These are phyloP conservation scores for Scheffersomyces cryptocercus DNA, from an alignment of 1,139 yeast species.

Conservation along the genomic window DNA sequence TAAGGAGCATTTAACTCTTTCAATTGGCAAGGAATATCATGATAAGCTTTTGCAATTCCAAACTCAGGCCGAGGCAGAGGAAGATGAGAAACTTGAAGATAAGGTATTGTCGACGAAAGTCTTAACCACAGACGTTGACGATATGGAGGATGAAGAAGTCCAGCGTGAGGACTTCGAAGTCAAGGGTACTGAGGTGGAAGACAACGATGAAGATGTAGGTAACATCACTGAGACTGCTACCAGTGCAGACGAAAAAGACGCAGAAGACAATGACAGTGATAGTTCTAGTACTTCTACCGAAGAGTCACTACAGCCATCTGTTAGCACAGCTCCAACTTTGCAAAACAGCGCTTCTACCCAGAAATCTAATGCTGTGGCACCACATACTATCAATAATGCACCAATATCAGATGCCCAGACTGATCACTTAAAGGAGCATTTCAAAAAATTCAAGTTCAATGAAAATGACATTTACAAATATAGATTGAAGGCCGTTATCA, in stretches of 20 bases:
- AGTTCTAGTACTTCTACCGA: constrained; percentile 13
- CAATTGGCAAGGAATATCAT: constrained; percentile 47
- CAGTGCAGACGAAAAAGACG: constrained; percentile 19
- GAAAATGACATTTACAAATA: constrained; percentile 54
- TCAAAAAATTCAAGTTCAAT: constrained; percentile 42
- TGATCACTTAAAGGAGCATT: constrained; percentile 38
- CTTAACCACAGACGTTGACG: constrained; percentile 44
- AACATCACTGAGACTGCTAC: constrained; percentile 20
- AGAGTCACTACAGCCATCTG: constrained; percentile 14
- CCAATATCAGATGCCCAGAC: constrained; percentile 45
- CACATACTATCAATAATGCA: constrained; percentile 37
- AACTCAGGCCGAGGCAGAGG: constrained; percentile 17
- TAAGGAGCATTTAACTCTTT: constrained; percentile 56
- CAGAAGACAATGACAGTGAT: constrained; percentile 21
- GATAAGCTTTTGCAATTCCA: constrained; percentile 41
- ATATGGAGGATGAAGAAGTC: constrained; percentile 47
- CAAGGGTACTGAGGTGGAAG: constrained; percentile 26
- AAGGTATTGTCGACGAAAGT: constrained; percentile 20
- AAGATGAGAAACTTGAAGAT: constrained; percentile 6
- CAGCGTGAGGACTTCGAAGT: constrained; percentile 46
- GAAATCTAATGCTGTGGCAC: constrained; percentile 9
- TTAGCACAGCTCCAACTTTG: constrained; percentile 14
- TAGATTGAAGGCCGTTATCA: constrained; percentile 66
- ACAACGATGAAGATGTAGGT: constrained; percentile 29
- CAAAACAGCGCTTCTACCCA: constrained; percentile 10